Evolutionary conservation across 2,329 filamentous ascomycete species (phyloP), one percentile per base, ranked within the genome.

Genomic region (Nemania serpens): DNA sequence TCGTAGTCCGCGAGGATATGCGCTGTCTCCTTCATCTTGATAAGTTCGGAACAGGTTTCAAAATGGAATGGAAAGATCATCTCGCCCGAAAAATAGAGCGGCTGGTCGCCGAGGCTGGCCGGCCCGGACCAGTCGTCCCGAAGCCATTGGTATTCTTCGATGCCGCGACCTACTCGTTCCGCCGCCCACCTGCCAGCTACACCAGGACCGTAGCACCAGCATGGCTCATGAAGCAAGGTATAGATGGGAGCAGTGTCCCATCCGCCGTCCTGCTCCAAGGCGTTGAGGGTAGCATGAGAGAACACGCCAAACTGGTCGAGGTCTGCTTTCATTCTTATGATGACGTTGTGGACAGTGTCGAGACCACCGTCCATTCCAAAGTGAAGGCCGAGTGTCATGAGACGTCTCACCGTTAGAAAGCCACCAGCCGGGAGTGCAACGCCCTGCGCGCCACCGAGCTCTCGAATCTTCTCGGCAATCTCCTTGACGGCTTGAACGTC

Each of bases 21-120:
- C 0, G 91, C 92, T 0, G 87, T 88, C 11, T 85, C 79, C 56
- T 83, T 84, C 48, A 98, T 76, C 59, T 85, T 79, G n/a, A 78
- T 78, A 18, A 98, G 84, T 74, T 96, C 92, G 0, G 86, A 81
- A 70, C 91, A 94, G 15, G 88, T 88, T 39, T 93, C 86, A 67
- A 97, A 93, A 82, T 93, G 90, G 75, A 91, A 89, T 0, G 90
- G 89, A 74, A 88, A 97, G 52, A 97, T 85, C 92, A 97, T 97
- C 78, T 98, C 94, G 61, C 93, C 93, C 0, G 91, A 92, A 77
- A 97, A 96, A 75, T 84, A 90, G 20, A 95, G 79, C 0, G 88
- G 88, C 2, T 77, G 72, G 5, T 79, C 74, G 62, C 65, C 68
- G 37, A 73, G 70, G 11, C 64, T 77, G 66, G 75, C 70, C 7